A percentile compares a stretch with the other conserved stretches of the same genome.
Evolutionary conservation across 495 filamentous ascomycete genomes (phyloP).

Genomic region (Apodospora peruviana): DNA sequence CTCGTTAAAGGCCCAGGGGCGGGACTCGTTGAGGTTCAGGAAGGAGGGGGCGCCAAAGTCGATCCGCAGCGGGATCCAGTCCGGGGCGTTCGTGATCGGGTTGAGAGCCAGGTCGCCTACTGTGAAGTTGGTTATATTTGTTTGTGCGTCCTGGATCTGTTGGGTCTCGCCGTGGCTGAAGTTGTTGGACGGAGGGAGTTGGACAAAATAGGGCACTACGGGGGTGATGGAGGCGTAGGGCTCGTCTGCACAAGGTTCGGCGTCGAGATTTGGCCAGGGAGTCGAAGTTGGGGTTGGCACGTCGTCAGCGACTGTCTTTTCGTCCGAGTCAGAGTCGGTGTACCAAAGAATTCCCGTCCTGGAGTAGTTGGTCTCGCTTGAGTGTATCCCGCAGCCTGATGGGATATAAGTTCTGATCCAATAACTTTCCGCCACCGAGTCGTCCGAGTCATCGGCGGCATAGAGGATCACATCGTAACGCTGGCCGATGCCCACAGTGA

Average conservation of each 20-base stretch:
- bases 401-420: slow-evolving; percentile 32
- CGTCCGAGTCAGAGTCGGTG: neutral
- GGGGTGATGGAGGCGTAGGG: no score
- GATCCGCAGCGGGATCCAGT: slow-evolving; percentile 18
- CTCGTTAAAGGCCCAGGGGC: no score
- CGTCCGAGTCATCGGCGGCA: no score
- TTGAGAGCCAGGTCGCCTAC: neutral
- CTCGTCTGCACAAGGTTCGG: no score
- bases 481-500: slow-evolving; percentile 33
- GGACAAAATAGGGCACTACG: no score
- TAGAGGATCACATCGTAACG: slow-evolving; percentile 59
- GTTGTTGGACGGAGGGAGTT: no score
- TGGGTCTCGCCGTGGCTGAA: slow-evolving; percentile 2
- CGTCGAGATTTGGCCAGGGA: slow-evolving; percentile 9
- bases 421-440: slow-evolving; percentile 34
- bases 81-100: slow-evolving; percentile 6
- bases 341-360: slow-evolving; percentile 2
- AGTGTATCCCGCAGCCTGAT: slow-evolving; percentile 6
- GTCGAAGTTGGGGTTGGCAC: slow-evolving; percentile 2
- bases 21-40: slow-evolving; percentile 2
- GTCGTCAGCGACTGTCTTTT: slow-evolving; percentile 10
- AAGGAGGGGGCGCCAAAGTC: slow-evolving; percentile 38
- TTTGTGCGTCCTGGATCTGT: slow-evolving; percentile 3
- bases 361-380: slow-evolving; percentile 12
- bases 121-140: no score